Evolutionary conservation across 1,139 yeast species (phyloP), one percentile per base, ranked within the genome.

Genomic region (Taiozyma sp.): DNA sequence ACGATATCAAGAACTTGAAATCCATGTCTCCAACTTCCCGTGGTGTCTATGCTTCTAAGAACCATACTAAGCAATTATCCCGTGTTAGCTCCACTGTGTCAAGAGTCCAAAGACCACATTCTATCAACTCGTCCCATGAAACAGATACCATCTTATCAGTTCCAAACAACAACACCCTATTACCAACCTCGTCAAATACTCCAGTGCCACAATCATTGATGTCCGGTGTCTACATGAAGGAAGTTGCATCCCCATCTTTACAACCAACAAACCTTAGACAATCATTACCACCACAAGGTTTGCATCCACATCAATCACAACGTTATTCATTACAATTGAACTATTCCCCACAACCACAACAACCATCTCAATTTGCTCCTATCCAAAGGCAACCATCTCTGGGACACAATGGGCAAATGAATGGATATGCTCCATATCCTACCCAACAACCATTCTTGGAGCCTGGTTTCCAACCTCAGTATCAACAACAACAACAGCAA

Each of bases 1-100:
- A 79, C 56, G 95, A 88, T 64, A 75, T 91, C 56, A 82, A 82
- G 62, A 74, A 74, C 43, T 73, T 89, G 61, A 86, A 89, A 9
- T 68, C 73, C 39, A 71, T 85, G 58, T 73, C 81, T 19, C 84
- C 88, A 3, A 67, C 77, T 9, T 72, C 82, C 13, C 71, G 89
- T 54, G 66, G 75, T 8, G 58, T 58, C 6, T 56, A 71, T 45
- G 70, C 72, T 11, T 65, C 70, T 40, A 73, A 71, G 56, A 50
- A 57, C 42, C 60, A 56, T 16, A 39, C 45, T n/a, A 45, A 37
- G 19, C 43, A 47, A 42, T 39, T 65, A 53, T 51, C 64, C 10
- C 53, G 63, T 44, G 56, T 56, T 2, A 56, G 56, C 4, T 54
- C 63, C 2, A 49, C 47, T 16, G 51, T 50, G 22, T 59, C 64